phyloP scores from a whole-genome alignment of 805 yeast species.

The Starmerella khaoyaiensis region DNA sequence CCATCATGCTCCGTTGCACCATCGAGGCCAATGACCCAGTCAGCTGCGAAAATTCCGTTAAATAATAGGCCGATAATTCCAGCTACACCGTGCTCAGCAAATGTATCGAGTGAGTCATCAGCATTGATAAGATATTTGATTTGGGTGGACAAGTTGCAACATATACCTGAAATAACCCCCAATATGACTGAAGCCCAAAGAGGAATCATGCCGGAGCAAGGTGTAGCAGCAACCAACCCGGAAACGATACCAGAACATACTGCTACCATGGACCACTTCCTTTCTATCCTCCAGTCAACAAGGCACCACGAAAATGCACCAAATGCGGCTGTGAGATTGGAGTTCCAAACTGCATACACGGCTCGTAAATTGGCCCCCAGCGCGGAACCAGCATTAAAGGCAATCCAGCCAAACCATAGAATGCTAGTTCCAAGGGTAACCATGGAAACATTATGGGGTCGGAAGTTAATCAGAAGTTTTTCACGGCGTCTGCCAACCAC shows the following conservation, averaged over 20 bases:
- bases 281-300: constrained; percentile 75
- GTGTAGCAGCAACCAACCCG: constrained; percentile 95
- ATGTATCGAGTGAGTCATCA: constrained; percentile 86
- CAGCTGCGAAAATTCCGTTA: constrained; percentile 77
- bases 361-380: constrained; percentile 71
- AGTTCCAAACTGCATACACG: constrained; percentile 80
- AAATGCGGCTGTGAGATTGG: constrained; percentile 76
- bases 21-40: constrained; percentile 82
- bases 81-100: constrained; percentile 98
- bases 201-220: constrained; percentile 82
- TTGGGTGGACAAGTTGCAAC: constrained; percentile 83
- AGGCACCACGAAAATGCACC: constrained; percentile 90
- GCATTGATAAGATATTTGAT: constrained; percentile 67
- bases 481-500: constrained; percentile 60
- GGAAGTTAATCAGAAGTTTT: constrained; percentile 61
- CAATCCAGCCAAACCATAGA: constrained; percentile 92
- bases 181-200: constrained; percentile 80
- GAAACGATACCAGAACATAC: constrained; percentile 91
- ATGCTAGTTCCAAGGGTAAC: constrained; percentile 78
- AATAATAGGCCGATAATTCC: constrained; percentile 84
- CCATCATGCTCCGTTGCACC: constrained; percentile 74
- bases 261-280: constrained; percentile 90
- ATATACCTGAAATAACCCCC: constrained; percentile 67
- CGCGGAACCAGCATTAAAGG: constrained; percentile 87
- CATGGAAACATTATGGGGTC: constrained; percentile 91